Evolutionary conservation across 768 basidiomycete genomes (phyloP).

Genomic region (Naematelia aurantialba): DNA sequence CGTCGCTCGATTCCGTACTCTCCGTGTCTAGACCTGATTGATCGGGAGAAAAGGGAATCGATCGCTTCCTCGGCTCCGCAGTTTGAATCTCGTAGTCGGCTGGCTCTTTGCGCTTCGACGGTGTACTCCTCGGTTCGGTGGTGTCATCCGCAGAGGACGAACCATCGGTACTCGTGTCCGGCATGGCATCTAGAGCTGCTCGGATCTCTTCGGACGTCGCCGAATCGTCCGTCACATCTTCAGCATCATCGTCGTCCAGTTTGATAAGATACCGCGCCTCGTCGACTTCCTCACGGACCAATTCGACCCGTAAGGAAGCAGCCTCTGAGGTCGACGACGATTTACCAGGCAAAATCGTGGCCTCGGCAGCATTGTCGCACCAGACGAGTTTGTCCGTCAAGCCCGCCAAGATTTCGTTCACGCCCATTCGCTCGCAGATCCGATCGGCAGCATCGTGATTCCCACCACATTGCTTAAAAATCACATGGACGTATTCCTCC

Average conservation of each 20-base stretch:
- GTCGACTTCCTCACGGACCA: neutral
- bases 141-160: no score
- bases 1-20: neutral
- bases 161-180: neutral
- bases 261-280: neutral
- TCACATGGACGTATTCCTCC: neutral
- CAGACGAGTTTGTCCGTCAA: neutral
- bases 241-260: neutral
- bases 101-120: neutral
- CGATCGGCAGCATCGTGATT: neutral
- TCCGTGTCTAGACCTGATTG: neutral
- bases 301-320: neutral
- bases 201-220: neutral
- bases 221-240: neutral
- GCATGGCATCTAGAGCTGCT: neutral
- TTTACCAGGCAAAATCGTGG: neutral
- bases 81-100: neutral
- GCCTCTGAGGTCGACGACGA: neutral
- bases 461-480: neutral
- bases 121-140: no score
- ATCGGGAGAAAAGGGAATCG: neutral
- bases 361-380: neutral
- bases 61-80: neutral
- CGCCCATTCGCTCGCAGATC: neutral
- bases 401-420: neutral